Evolutionary conservation across 164 flowering plant genomes (phyloP).

Genomic region (Umbilicus rupestris): DNA sequence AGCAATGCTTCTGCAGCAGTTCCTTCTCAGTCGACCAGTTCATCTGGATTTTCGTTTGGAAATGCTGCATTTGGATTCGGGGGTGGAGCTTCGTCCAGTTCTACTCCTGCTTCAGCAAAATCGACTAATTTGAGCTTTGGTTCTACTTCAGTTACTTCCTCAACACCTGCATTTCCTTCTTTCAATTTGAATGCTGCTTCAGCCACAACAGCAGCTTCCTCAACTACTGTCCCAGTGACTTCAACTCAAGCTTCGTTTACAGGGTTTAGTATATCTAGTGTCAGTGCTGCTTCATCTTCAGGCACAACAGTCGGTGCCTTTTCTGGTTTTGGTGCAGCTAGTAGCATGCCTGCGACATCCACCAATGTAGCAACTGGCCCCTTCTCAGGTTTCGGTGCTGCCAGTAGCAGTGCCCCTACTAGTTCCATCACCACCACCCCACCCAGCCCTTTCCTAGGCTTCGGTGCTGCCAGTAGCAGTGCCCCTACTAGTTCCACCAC

Average conservation of each 20-base stretch:
- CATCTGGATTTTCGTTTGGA: slow-evolving; percentile 36
- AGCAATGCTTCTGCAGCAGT: slow-evolving; percentile 10
- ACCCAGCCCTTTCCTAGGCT: not conserved
- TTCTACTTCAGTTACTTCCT: slow-evolving; percentile 21
- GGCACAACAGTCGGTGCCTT: not conserved
- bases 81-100: slow-evolving; percentile 15
- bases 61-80: slow-evolving; percentile 22
- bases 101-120: slow-evolving; percentile 15
- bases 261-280: not conserved
- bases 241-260: slow-evolving; percentile 1
- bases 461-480: not conserved
- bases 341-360: not conserved
- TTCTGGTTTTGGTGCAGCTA: not conserved
- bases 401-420: too few species aligned
- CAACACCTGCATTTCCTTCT: slow-evolving; percentile 14
- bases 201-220: slow-evolving; percentile 13
- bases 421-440: too few species aligned
- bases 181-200: slow-evolving; percentile 20
- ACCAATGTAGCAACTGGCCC: not conserved
- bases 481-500: not conserved
- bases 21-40: slow-evolving; percentile 15
- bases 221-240: not conserved
- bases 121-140: slow-evolving; percentile 21
- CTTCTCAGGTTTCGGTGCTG: too few species aligned
- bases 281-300: not conserved